Base-by-base conservation (phyloP, 108 stramenopile genomes). In the Phaeodactylum tricornutum region DNA sequence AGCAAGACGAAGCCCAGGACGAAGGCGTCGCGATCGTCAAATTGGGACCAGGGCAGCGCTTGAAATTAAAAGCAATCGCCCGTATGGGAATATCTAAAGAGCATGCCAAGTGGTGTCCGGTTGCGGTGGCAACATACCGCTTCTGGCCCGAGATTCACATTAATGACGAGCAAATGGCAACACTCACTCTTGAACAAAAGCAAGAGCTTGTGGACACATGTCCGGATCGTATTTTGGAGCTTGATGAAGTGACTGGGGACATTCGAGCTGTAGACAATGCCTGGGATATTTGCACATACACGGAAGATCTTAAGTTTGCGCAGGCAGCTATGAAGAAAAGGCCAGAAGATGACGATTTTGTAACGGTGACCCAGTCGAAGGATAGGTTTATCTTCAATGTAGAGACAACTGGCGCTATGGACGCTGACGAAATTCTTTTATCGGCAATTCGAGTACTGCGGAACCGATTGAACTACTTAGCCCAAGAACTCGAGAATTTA, bases 81-180 rank as follows among this genome's bases (percentile, higher is more conserved):
- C 74, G 93, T 24, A 89, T 95, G 75, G 96, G 98, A 14, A 96
- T 93, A 27, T 69, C 70, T 46, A 97, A 96, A 60, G 96, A 97
- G 69, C 98, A 99, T 55, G 91, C 96, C 48, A 99, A 99, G 69
- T 99, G 96, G 96, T 86, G 75, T 40, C 95, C 98, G 2, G 96
- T 97, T 11, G 88, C 87, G 1, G 90, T 93, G 16, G 95, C 93
- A 4, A 93, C 94, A 4, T 95, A 92, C 47, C 76, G 92, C 23
- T 93, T 91, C 52, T 92, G 88, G 72, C 96, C 96, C 21, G 68
- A 81, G 41, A 87, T 97, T 34, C 72, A 69, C 16, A 74, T 97
- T 53, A 94, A 95, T 50, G 69, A 94, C 32, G 94, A 94, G 46
- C 75, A 77, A 46, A 61, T 75, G 38, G 74, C 78, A 36, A 81